A percentile compares a stretch with the other conserved stretches of the same genome.
Conservation (phyloP, 768 basidiomycete genomes). For the Nidula microcarpa region DNA sequence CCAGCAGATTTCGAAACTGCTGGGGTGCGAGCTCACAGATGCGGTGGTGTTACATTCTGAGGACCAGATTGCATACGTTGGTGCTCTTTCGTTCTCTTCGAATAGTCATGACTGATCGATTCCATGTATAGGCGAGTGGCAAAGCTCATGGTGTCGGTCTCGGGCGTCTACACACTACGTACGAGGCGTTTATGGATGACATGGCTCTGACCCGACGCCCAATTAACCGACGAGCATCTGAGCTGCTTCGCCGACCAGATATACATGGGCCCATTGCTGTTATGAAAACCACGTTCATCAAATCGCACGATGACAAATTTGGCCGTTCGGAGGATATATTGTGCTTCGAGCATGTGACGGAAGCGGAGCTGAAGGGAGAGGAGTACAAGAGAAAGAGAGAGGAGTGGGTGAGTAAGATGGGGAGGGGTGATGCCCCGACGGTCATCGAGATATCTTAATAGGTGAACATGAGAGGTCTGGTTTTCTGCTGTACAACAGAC, state of each 20-base stretch:
- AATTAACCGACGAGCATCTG: slow-evolving; percentile 11
- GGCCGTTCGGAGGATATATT: slow-evolving; percentile 8
- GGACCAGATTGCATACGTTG: slow-evolving; percentile 13
- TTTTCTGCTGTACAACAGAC: too few relatives aligned
- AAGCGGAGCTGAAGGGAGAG: slow-evolving; percentile 10
- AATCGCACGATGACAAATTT: not conserved
- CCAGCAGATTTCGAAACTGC: slow-evolving; percentile 1
- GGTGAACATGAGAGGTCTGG: too few relatives aligned
- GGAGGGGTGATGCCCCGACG: too few relatives aligned
- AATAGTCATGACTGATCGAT: not conserved
- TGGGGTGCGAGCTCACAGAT: slow-evolving; percentile 5
- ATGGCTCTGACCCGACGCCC: slow-evolving; percentile 8
- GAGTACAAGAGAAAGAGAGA: slow-evolving; percentile 7
- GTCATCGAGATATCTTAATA: too few relatives aligned
- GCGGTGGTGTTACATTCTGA: slow-evolving; percentile 12
- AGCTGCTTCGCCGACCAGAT: slow-evolving; percentile 7
- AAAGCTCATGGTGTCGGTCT: slow-evolving; percentile 11
- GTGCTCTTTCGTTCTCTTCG: not conserved
- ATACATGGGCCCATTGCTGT: slow-evolving; percentile 9
- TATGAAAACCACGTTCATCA: slow-evolving; percentile 12
- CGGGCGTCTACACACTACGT: slow-evolving; percentile 15
- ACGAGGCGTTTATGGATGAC: slow-evolving; percentile 14
- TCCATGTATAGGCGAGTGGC: slow-evolving; percentile 5
- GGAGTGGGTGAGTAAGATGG: slow-evolving; percentile 4
- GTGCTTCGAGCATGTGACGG: slow-evolving; percentile 8